These are phyloP conservation scores for Ulota crispa DNA, from an alignment of 225 moss, liverwort and hornwort genomes.

Conservation along the genomic window DNA sequence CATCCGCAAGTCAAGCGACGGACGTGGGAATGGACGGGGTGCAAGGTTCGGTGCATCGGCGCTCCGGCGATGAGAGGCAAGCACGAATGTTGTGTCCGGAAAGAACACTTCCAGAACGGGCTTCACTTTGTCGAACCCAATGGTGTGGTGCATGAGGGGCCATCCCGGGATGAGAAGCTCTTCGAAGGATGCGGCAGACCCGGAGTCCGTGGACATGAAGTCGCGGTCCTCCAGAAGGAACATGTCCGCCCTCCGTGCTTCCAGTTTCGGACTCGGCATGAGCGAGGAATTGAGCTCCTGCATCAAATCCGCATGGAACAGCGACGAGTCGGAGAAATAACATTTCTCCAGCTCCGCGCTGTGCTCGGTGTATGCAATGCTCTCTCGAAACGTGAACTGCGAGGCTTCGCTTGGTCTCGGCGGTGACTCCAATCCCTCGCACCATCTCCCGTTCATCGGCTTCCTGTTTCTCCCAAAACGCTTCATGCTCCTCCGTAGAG, in stretches of 20 bases:
- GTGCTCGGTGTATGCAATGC: conserved; percentile 30
- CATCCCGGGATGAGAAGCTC: conserved; percentile 33
- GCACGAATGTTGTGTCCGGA: neutral
- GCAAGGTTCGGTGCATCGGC: neutral
- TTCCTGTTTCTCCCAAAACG: conserved; percentile 41
- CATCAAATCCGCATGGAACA: conserved; percentile 23
- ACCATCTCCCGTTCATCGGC: conserved; percentile 11
- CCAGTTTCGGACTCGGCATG: neutral
- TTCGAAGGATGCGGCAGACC: neutral
- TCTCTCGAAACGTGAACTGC: neutral
- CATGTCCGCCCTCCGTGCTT: conserved; percentile 29
- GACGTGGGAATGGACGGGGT: neutral
- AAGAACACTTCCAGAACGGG: conserved; percentile 11
- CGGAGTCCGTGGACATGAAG: neutral
- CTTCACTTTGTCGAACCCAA: conserved; percentile 29
- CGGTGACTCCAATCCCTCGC: neutral
- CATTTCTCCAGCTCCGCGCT: conserved; percentile 38
- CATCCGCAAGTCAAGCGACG: neutral
- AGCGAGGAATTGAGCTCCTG: conserved; percentile 7
- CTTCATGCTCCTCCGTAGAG: conserved; percentile 34
- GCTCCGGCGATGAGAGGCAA: neutral
- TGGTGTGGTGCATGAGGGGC: conserved; percentile 48
- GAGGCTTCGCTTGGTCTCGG: conserved; percentile 29
- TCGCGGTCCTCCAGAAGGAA: conserved; percentile 31
- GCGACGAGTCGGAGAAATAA: conserved; percentile 47